A percentile compares a stretch with the other conserved stretches of the same genome.
phyloP scores from a whole-genome alignment of 2,329 filamentous ascomycete genomes.

The Neofusicoccum parvum region DNA sequence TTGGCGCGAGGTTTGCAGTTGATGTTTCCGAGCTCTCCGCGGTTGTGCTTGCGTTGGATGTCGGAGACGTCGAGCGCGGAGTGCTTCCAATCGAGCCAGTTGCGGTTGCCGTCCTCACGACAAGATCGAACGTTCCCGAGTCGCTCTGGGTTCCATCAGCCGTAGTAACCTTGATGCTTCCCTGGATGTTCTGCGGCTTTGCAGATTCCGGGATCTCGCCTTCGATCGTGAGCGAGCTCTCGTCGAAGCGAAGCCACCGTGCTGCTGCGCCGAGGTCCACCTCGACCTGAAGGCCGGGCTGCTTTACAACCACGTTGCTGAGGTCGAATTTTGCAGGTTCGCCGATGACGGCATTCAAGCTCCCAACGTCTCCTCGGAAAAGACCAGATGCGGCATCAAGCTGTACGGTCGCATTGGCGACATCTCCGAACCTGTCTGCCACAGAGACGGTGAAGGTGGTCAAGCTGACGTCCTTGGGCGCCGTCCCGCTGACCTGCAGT shows the following conservation, averaged over 20 bases:
- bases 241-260: constrained; percentile 55
- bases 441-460: constrained; percentile 65
- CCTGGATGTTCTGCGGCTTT: constrained; percentile 41
- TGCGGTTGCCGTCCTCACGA: not conserved
- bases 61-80: constrained; percentile 27
- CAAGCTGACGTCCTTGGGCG: constrained; percentile 60
- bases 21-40: constrained; percentile 24
- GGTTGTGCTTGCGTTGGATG: constrained; percentile 28
- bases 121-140: constrained; percentile 49
- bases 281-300: constrained; percentile 31
- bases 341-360: constrained; percentile 53
- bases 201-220: constrained; percentile 52
- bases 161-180: constrained; percentile 47
- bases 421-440: constrained; percentile 61
- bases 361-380: constrained; percentile 47
- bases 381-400: constrained; percentile 46
- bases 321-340: constrained; percentile 41
- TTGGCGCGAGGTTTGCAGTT: constrained; percentile 15
- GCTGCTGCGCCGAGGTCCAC: constrained; percentile 48
- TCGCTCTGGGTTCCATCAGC: constrained; percentile 32
- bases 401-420: constrained; percentile 59
- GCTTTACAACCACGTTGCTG: constrained; percentile 35
- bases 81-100: constrained; percentile 14
- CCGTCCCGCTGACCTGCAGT: constrained; percentile 65
- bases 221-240: constrained; percentile 45